These are phyloP conservation scores for Mucuna pruriens DNA, from an alignment of 306 rosid genomes.

Conservation along the genomic window DNA sequence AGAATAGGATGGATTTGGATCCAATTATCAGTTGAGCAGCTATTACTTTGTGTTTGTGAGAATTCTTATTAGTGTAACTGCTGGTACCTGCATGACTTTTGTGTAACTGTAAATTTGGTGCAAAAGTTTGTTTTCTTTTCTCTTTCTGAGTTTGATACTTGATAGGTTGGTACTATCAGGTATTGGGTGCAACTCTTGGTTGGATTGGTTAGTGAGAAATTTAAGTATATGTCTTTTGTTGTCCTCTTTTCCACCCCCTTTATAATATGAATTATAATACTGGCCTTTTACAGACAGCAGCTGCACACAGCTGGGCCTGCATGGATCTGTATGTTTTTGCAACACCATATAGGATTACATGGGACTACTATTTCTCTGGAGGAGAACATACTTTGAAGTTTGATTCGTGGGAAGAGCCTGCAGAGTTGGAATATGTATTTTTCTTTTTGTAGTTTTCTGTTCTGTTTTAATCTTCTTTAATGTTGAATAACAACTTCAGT, in stretches of 20 bases:
- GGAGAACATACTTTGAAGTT: slow-evolving; percentile 78
- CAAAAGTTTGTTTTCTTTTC: neutral
- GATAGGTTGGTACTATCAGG: neutral
- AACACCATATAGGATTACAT: slow-evolving; percentile 90
- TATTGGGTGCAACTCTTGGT: slow-evolving; percentile 8
- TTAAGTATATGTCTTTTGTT: neutral
- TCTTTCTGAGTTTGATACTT: neutral
- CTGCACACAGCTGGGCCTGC: slow-evolving; percentile 98
- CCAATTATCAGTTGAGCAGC: neutral
- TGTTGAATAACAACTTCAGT: slow-evolving; percentile 6
- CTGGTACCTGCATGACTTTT: slow-evolving; percentile 11
- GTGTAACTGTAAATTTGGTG: slow-evolving; percentile 3
- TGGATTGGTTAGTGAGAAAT: slow-evolving; percentile 6
- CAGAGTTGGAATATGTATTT: slow-evolving; percentile 97
- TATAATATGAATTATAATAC: neutral
- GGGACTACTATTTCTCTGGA: slow-evolving; percentile 96
- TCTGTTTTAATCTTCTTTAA: slow-evolving; percentile 23
- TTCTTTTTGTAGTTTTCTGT: neutral
- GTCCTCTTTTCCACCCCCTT: neutral
- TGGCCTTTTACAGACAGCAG: slow-evolving; percentile 64
- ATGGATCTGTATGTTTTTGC: slow-evolving; percentile 98
- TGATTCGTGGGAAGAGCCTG: slow-evolving; percentile 94
- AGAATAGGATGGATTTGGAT: neutral
- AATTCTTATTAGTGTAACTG: neutral
- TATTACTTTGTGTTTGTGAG: neutral